Base-by-base conservation (phyloP, 164 flowering plant genomes). In the Magnolia sinica region DNA sequence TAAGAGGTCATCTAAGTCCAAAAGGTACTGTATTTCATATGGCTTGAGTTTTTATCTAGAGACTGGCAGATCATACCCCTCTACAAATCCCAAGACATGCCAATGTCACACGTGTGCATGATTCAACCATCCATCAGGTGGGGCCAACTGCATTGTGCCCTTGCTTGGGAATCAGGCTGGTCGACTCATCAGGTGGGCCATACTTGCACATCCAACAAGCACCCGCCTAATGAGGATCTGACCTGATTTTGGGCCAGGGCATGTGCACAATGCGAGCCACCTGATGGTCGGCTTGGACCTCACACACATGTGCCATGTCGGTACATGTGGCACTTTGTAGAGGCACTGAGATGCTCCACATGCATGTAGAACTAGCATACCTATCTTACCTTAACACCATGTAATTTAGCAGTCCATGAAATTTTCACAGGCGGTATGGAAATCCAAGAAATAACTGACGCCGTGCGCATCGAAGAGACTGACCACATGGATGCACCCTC, bases 1-100 rank as follows among this genome's bases (percentile, higher is more conserved):
- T 23, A 70, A 31, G 27, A 63, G 88, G 77, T 64, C 81, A 65
- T 14, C 73, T 14, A 11, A 80, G 27, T 78, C 50, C 79, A 68
- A 77, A 85, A 86, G 94, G 94, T 92, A 88, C 20, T 24, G 6
- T 58, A 71, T 72, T 55, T 11, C 61, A 37, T 37, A 55, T 55
- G 13, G 13, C 61, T 16, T 16, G 18, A 55, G 61, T 16, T 55
- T 55, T 55, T 55, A 55, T 55, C 18, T 55, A 11, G 61, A 55
- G 61, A 9, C 2, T 55, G 16, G 4, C 61, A 11, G 18, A 55
- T 55, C 18, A 10, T 55, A 9, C 19, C 18, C 45, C 45, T 37
- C 45, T 37, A 37, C 7, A 37, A 37, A 37, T 7, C 45, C 45
- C 45, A 5, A 37, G 45, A 37, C 45, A 37, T 37, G 45, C 45